Evolutionary conservation across 306 rosid genomes (phyloP).

Genomic region (Corylus avellana): DNA sequence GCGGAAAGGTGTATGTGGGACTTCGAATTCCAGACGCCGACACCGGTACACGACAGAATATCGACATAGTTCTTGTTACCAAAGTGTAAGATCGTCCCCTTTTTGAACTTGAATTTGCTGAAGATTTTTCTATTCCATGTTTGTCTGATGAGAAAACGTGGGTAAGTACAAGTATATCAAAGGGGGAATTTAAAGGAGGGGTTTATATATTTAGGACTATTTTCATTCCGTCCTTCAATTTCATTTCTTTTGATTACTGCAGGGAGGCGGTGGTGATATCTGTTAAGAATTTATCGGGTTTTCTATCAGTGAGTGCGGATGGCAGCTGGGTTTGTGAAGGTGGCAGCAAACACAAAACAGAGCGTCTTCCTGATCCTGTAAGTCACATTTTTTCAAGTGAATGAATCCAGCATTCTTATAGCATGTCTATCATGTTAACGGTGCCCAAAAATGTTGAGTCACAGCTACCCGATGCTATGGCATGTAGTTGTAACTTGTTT

Average conservation of each 20-base stretch:
- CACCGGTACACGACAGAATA: constrained; percentile 60
- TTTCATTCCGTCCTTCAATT: constrained; percentile 7
- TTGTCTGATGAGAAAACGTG: constrained; percentile 1
- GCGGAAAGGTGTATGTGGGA: constrained; percentile 70
- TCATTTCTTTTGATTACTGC: constrained; percentile 14
- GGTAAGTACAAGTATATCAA: constrained; percentile 2
- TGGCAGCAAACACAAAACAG: constrained; percentile 46
- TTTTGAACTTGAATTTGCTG: background rate
- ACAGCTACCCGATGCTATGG: background rate
- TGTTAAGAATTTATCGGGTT: constrained; percentile 75
- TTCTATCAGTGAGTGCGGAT: constrained; percentile 56
- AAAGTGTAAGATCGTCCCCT: constrained; percentile 42
- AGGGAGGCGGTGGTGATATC: constrained; percentile 68
- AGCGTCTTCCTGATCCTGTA: constrained; percentile 73
- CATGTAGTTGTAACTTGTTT: background rate
- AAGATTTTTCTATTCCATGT: background rate
- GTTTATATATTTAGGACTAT: background rate
- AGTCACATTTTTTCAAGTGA: constrained; percentile 14
- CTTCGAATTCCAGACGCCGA: constrained; percentile 97
- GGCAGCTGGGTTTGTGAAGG: constrained; percentile 70
- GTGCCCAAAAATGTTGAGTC: background rate
- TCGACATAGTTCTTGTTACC: constrained; percentile 70
- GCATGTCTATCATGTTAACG: background rate
- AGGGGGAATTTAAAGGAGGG: background rate
- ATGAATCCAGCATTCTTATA: background rate